Conservation (phyloP, 1,284 basidiomycete species). For the Rhizoctonia solani region DNA sequence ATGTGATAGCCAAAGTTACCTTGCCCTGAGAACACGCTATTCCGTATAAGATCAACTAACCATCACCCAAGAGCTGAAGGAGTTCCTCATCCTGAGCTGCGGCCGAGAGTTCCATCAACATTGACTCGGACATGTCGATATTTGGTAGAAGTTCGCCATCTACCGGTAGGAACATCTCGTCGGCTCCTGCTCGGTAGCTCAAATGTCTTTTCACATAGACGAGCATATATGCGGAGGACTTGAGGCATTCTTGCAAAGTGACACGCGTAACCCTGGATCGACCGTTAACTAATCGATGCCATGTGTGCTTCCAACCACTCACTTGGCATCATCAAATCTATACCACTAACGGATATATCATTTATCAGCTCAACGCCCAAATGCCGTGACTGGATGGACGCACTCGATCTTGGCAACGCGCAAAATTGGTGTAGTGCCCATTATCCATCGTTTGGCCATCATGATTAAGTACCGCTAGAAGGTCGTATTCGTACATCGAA, state of each 20-base stretch:
- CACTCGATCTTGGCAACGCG: slow-evolving; percentile 75
- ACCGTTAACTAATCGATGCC: slow-evolving; percentile 3
- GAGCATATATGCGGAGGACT: slow-evolving; percentile 84
- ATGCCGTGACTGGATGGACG: slow-evolving; percentile 41
- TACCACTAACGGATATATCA: slow-evolving; percentile 71
- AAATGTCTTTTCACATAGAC: slow-evolving; percentile 88
- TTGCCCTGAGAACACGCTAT: no score
- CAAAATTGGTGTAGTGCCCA: slow-evolving; percentile 90
- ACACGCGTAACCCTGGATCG: slow-evolving; percentile 67
- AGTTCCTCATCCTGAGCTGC: slow-evolving; percentile 1
- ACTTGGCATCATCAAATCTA: slow-evolving; percentile 94
- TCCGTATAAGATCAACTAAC: not conserved
- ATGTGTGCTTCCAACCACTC: slow-evolving; percentile 42
- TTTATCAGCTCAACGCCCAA: slow-evolving; percentile 41
- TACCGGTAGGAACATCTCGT: not conserved
- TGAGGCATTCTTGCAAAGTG: slow-evolving; percentile 66
- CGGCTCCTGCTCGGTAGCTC: slow-evolving; percentile 58
- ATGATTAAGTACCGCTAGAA: slow-evolving; percentile 93
- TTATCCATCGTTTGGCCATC: slow-evolving; percentile 94
- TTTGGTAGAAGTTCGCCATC: slow-evolving; percentile 12
- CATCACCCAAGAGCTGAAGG: slow-evolving; percentile 20
- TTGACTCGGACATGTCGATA: slow-evolving; percentile 2
- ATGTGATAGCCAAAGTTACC: no score
- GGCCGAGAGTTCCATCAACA: slow-evolving; percentile 9
- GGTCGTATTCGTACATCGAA: slow-evolving; percentile 84